These are phyloP conservation scores for Lasiodiplodia citricola DNA, from an alignment of 2,329 filamentous ascomycete genomes.

Conservation along the genomic window DNA sequence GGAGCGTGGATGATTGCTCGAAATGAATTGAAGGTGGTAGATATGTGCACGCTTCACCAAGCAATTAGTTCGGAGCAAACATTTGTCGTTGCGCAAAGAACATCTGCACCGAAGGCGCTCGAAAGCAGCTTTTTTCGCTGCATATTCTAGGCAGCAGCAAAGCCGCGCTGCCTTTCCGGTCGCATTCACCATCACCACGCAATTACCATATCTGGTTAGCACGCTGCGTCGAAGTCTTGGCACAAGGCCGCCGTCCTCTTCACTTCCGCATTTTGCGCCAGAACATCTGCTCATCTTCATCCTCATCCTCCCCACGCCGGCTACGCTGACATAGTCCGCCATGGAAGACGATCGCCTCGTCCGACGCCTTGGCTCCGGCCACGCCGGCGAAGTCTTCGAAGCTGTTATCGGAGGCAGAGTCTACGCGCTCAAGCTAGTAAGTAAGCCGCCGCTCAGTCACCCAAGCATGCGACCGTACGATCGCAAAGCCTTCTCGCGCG, in stretches of 20 bases:
- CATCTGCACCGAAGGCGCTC: rapidly evolving
- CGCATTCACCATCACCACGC: neutral
- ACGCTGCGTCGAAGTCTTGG: too few relatives aligned
- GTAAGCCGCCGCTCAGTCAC: neutral
- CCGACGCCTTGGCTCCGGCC: neutral
- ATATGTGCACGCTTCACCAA: too few relatives aligned
- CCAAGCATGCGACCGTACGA: too few relatives aligned
- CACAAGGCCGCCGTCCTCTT: too few relatives aligned
- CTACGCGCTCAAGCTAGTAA: neutral
- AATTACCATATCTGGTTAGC: too few relatives aligned
- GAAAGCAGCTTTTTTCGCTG: neutral
- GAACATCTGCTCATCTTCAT: too few relatives aligned
- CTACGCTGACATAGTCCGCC: too few relatives aligned
- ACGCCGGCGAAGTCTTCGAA: neutral
- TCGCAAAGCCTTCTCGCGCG: neutral
- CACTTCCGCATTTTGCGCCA: too few relatives aligned
- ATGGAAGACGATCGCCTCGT: neutral
- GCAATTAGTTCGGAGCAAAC: neutral
- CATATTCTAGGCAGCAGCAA: neutral
- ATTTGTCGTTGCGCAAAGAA: neutral
- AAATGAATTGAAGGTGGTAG: too few relatives aligned
- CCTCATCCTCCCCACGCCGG: too few relatives aligned
- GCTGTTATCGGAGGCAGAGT: neutral
- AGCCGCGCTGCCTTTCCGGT: neutral
- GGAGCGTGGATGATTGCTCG: too few relatives aligned